Conservation (phyloP, 2,329 filamentous ascomycete species). For the Annulohypoxylon truncatum region DNA sequence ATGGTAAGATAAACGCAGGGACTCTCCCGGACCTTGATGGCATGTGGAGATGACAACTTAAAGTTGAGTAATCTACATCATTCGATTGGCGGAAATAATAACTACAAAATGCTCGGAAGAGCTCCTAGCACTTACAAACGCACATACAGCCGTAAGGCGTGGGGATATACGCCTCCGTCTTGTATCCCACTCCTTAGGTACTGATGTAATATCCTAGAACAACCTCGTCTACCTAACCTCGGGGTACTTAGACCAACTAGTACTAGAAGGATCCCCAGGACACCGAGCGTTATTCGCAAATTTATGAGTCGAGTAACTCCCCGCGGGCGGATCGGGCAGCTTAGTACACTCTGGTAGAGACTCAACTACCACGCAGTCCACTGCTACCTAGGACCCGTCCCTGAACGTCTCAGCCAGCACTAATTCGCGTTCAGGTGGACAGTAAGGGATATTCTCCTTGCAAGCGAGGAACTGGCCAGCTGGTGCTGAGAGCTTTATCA, state of each 20-base stretch:
- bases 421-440: constrained; percentile 49
- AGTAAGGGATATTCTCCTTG: constrained; percentile 56
- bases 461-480: constrained; percentile 58
- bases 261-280: constrained; percentile 55
- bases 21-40: constrained; percentile 26
- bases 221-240: constrained; percentile 3
- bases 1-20: constrained; percentile 22
- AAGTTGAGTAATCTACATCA: constrained; percentile 25
- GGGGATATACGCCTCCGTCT: too few relatives aligned
- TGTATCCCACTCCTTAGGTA: background rate
- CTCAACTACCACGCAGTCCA: constrained; percentile 56
- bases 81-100: constrained; percentile 5
- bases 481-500: constrained; percentile 47
- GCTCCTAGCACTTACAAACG: background rate
- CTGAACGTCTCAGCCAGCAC: constrained; percentile 55
- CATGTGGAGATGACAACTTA: background rate
- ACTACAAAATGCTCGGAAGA: background rate
- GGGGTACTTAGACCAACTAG: constrained; percentile 53
- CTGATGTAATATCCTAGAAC: background rate
- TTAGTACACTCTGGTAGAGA: constrained; percentile 58
- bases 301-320: constrained; percentile 54
- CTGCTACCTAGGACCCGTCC: constrained; percentile 48
- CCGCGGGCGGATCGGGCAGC: constrained; percentile 52
- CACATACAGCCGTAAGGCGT: background rate
- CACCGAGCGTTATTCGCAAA: constrained; percentile 54